Conservation (phyloP, 2,329 filamentous ascomycete species). For the Gnomoniopsis sp. region DNA sequence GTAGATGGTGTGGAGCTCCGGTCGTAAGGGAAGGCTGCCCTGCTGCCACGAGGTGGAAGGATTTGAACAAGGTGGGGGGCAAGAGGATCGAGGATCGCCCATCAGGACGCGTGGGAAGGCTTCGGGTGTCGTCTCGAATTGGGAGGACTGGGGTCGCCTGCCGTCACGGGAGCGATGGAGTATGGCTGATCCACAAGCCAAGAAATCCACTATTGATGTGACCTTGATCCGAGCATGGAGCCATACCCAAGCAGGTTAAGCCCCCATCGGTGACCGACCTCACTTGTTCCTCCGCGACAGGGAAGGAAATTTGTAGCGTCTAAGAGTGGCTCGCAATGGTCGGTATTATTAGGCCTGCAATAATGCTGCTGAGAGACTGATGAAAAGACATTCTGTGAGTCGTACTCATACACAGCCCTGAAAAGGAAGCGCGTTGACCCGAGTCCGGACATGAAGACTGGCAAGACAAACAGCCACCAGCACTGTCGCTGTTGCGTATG, state of each 20-base stretch:
- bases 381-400: neutral
- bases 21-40: slow-evolving; percentile 7
- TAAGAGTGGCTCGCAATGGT: neutral
- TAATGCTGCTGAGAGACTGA: neutral
- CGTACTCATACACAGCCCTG: neutral
- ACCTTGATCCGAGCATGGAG: slow-evolving; percentile 6
- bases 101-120: slow-evolving; percentile 11
- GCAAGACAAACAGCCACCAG: neutral
- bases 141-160: slow-evolving; percentile 9
- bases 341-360: neutral
- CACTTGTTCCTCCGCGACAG: neutral
- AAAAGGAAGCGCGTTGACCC: neutral
- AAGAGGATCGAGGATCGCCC: slow-evolving; percentile 9
- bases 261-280: slow-evolving; percentile 10
- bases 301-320: neutral
- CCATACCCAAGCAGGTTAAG: slow-evolving; percentile 5
- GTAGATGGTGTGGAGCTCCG: slow-evolving; percentile 11
- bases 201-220: slow-evolving; percentile 4
- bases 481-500: neutral
- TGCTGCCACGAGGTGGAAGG: slow-evolving; percentile 18
- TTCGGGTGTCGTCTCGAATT: slow-evolving; percentile 9
- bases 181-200: neutral
- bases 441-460: neutral
- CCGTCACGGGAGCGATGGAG: neutral
- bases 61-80: slow-evolving; percentile 7